phyloP scores from a whole-genome alignment of 2,329 filamentous ascomycete genomes.

The Neopestalotiopsis sp. region DNA sequence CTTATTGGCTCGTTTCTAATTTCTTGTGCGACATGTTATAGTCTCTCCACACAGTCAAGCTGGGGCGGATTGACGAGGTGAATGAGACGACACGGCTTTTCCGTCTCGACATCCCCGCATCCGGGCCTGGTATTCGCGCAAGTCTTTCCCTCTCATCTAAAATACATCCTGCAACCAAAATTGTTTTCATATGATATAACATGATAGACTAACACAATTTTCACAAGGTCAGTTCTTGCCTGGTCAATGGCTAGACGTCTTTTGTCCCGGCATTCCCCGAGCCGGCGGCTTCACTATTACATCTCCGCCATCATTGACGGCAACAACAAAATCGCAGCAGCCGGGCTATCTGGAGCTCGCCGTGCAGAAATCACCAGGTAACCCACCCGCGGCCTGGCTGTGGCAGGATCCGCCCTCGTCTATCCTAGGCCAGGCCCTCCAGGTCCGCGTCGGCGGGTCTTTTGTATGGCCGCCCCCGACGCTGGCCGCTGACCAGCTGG shows the following conservation, averaged over 20 bases:
- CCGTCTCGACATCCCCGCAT: conserved; percentile 61
- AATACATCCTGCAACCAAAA: neutral
- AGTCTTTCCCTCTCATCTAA: conserved; percentile 12
- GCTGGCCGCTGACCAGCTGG: conserved; percentile 35
- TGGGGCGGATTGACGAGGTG: conserved; percentile 66
- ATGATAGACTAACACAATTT: neutral
- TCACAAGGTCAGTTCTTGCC: conserved; percentile 65
- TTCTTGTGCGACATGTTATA: conserved; percentile 24
- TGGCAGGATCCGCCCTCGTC: conserved; percentile 59
- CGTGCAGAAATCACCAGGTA: conserved; percentile 72
- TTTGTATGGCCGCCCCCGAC: conserved; percentile 77
- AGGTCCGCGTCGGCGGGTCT: conserved; percentile 77
- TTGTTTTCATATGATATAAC: neutral
- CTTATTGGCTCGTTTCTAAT: no score
- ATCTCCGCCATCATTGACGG: conserved; percentile 67
- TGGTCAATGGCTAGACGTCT: conserved; percentile 89
- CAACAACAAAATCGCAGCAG: neutral
- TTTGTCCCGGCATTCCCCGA: conserved; percentile 70
- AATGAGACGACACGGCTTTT: conserved; percentile 74
- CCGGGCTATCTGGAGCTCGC: conserved; percentile 73
- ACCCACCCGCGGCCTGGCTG: conserved; percentile 77
- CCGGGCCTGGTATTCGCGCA: conserved; percentile 53
- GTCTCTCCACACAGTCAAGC: conserved; percentile 64
- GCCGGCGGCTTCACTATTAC: conserved; percentile 90
- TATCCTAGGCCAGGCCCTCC: conserved; percentile 64